Evolutionary conservation across 129 eudicot genomes (phyloP), one percentile per base, ranked within the genome.

Genomic region (Saposhnikovia divaricata): DNA sequence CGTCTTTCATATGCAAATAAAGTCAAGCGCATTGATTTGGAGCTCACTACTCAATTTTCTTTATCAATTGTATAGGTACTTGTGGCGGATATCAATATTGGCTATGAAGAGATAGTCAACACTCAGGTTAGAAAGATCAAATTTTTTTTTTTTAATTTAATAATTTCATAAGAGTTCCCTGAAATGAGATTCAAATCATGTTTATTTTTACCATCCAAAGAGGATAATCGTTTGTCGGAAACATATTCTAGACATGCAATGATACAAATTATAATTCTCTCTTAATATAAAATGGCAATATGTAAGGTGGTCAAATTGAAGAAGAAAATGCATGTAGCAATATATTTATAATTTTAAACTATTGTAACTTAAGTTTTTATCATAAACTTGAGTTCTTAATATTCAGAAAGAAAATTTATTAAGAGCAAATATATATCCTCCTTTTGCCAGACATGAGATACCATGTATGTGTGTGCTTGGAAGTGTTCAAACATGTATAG

Each of bases 51-150:
- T 34, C 31, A 19, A 16, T 34, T 12, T 53, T 78, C 47, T 34
- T 44, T 72, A 80, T 47, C 4, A 25, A 28, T 15, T 59, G 2
- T 78, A 2, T 75, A 89, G 92, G 92, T 89, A 69, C 88, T 89
- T 80, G 92, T 86, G 78, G 90, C 90, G 23, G 89, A 89, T 45
- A 83, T 89, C 72, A 89, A 89, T 81, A 86, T 89, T 53, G 90
- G 92, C 6, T 89, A 87, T 69, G 92, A 89, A 76, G 90, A 86
- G 63, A 80, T 89, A 74, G 89, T 86, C 79, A 89, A 89, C 80
- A 89, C 90, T 80, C 92, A 89, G 90, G 92, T 87, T 75, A 11
- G 21, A 80, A 42, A 47, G 38, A 12, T 37, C 3, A 6, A 15
- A 61, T 9, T 63, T n/a, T 61, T 63, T n/a, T 61, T 43, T 1